Evolutionary conservation across 352 stramenopile species (phyloP), one percentile per base, ranked within the genome.

Genomic region (Globisporangium echinulatum): DNA sequence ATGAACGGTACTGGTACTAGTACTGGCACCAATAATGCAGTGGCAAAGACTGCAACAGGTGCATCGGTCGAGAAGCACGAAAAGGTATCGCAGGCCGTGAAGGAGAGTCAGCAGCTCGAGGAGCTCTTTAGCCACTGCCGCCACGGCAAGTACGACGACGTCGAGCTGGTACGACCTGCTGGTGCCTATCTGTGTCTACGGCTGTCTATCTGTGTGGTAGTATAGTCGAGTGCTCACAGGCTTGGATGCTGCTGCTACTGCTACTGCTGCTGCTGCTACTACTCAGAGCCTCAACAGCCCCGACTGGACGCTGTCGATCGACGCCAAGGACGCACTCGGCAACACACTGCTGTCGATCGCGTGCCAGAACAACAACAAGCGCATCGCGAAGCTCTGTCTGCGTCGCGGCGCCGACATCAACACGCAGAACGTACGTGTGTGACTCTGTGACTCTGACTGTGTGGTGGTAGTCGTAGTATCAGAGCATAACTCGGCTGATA

Each of bases 341-440:
- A 98, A 98, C 59, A 96, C 89, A 2, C 62, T 98, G n/a, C 72
- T 98, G 10, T 93, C 88, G 39, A 76, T 98, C 33, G 94, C 92
- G 0, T 96, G 85, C 38, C 94, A 98, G 62, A 98, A 98, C 79
- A 96, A 96, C 68, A 97, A 97, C 75, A 97, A 97, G 69, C 82
- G 94, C 51, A 98, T 98, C 49, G 81, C 82, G 44, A 98, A 98
- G 77, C 79, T 98, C 7, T 97, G 86, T 65, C 62, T 98, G 36
- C 88, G 94, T 5, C 85, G 90, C 38, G 94, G 90, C 14, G 92
- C 93, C 39, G 87, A 97, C 44, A 85, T 98, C 64, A 97, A 98
- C 68, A 93, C 88, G 5, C 83, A 96, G 44, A 98, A 98, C 67
- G 84, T 89, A 77, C 51, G 73, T 68, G 11, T 8, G 44, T 46